Conservation (phyloP, 345 rosid species). For the Populus pruinosa region DNA sequence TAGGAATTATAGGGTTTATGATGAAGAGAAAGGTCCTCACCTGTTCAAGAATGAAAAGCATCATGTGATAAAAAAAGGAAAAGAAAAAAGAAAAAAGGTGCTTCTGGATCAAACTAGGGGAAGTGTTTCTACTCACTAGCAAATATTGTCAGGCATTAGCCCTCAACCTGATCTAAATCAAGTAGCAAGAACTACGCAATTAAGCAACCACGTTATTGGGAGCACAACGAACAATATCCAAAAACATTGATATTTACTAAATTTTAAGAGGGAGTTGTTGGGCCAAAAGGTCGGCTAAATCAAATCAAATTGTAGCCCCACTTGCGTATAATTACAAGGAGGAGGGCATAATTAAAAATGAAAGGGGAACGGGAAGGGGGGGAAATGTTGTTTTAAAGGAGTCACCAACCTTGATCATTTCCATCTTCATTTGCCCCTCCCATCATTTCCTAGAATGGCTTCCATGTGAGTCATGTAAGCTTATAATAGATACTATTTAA, state of each 20-base stretch:
- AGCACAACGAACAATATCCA: constrained; percentile 17
- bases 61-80: no score
- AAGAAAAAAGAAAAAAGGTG: not conserved
- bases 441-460: constrained; percentile 37
- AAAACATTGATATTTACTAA: constrained; percentile 13
- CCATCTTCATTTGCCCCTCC: constrained; percentile 25
- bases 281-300: constrained; percentile 21
- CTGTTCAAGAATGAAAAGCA: not conserved
- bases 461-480: constrained; percentile 26
- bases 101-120: not conserved
- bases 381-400: constrained; percentile 2
- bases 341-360: constrained; percentile 32
- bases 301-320: constrained; percentile 39
- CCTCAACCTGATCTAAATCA: not conserved
- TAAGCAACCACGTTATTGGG: constrained; percentile 11
- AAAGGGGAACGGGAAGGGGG: constrained; percentile 4
- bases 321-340: constrained; percentile 45
- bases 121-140: not conserved
- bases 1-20: not conserved
- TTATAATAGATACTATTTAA: no score
- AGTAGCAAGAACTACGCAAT: not conserved
- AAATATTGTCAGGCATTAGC: constrained; percentile 1
- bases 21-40: not conserved
- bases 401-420: constrained; percentile 17
- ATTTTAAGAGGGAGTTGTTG: constrained; percentile 24